Conservation (phyloP, 2,329 filamentous ascomycete species). For the Aspergillus brunneoviolaceus region DNA sequence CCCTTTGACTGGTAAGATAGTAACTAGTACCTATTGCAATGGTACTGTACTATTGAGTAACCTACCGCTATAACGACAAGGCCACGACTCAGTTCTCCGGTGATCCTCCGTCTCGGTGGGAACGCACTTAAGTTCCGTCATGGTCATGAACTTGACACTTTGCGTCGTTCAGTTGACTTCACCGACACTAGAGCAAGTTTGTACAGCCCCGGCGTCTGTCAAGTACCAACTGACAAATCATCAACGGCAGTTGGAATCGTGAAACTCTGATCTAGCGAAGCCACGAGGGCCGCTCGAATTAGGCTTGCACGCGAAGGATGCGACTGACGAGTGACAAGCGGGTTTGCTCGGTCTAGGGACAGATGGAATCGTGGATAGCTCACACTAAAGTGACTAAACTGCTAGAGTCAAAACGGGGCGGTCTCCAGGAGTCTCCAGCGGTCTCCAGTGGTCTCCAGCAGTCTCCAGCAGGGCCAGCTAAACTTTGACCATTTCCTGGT, state of each 20-base stretch:
- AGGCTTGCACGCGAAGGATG: conserved; percentile 7
- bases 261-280: conserved; percentile 6
- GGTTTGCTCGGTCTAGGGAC: conserved; percentile 10
- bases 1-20: too few species aligned
- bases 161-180: neutral
- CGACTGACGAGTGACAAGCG: conserved; percentile 2
- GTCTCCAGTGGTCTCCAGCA: too few species aligned
- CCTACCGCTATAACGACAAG: too few species aligned
- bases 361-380: neutral
- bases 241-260: conserved; percentile 2
- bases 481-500: conserved; percentile 13
- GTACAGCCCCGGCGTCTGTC: neutral
- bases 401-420: neutral
- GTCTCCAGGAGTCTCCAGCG: too few species aligned
- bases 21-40: too few species aligned
- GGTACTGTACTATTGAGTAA: too few species aligned
- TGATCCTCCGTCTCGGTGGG: neutral
- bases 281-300: conserved; percentile 15
- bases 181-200: neutral
- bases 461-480: neutral
- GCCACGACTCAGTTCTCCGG: neutral
- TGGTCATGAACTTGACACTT: neutral
- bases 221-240: conserved; percentile 15
- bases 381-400: neutral
- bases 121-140: neutral